These are phyloP conservation scores for Grosmannia serpens DNA, from an alignment of 2,329 filamentous ascomycete genomes.

Conservation along the genomic window DNA sequence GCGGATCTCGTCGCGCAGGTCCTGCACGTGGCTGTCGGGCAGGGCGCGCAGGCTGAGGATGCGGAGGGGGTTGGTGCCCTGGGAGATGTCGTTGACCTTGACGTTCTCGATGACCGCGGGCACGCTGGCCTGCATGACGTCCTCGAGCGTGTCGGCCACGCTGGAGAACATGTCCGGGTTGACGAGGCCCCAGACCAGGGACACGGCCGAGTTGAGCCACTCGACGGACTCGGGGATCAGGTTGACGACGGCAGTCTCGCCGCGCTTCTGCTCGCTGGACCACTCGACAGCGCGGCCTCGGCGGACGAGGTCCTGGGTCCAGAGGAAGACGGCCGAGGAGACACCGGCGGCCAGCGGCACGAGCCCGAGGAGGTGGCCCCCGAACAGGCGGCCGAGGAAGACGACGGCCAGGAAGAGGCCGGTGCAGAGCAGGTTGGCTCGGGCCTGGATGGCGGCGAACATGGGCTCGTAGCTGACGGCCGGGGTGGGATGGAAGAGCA, in stretches of 20 bases:
- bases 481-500: conserved; percentile 90
- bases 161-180: conserved; percentile 93
- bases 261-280: conserved; percentile 75
- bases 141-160: conserved; percentile 85
- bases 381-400: conserved; percentile 67
- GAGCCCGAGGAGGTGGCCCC: conserved; percentile 64
- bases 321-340: conserved; percentile 70
- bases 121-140: conserved; percentile 94
- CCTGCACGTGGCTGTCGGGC: conserved; percentile 67
- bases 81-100: conserved; percentile 86
- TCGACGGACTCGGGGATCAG: conserved; percentile 86
- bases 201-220: conserved; percentile 88
- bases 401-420: conserved; percentile 64
- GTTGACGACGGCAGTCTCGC: conserved; percentile 76
- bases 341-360: conserved; percentile 63
- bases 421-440: conserved; percentile 57
- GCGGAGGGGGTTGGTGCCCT: conserved; percentile 81
- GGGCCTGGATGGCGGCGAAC: conserved; percentile 63
- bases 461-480: conserved; percentile 83
- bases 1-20: conserved; percentile 72
- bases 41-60: conserved; percentile 80
- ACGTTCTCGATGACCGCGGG: conserved; percentile 89
- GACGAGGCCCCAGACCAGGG: conserved; percentile 78
- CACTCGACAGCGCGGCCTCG: conserved; percentile 79
- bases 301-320: conserved; percentile 77